Evolutionary conservation across 139 green algal species (phyloP).

Genomic region (Asterochloris erici): DNA sequence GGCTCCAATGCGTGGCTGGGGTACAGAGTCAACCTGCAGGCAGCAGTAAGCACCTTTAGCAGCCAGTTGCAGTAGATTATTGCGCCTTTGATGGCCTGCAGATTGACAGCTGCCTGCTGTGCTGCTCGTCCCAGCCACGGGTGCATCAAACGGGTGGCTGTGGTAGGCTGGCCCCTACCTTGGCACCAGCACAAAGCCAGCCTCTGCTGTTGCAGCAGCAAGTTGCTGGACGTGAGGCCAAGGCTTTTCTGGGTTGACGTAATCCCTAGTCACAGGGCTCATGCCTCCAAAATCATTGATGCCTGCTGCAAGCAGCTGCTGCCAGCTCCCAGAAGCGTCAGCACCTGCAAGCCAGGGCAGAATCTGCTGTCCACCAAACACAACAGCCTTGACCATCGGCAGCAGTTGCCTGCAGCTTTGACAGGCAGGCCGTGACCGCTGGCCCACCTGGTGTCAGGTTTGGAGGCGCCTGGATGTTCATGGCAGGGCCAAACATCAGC

Average conservation of each 20-base stretch:
- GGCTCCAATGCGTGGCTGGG: slow-evolving; percentile 41
- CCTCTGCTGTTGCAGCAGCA: slow-evolving; percentile 47
- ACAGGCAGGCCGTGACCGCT: neutral
- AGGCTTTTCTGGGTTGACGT: slow-evolving; percentile 75
- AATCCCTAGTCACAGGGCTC: slow-evolving; percentile 78
- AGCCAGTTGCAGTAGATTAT: too few relatives aligned
- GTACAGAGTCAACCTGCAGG: slow-evolving; percentile 69
- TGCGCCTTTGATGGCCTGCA: too few relatives aligned
- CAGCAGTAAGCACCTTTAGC: neutral
- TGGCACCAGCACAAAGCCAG: slow-evolving; percentile 69
- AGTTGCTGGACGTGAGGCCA: slow-evolving; percentile 78
- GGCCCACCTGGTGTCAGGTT: slow-evolving; percentile 67
- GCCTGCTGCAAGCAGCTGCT: slow-evolving; percentile 64
- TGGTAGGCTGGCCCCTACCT: neutral
- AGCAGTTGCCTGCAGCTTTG: too few relatives aligned
- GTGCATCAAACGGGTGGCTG: neutral
- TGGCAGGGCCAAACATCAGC: slow-evolving; percentile 62
- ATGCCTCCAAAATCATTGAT: slow-evolving; percentile 90
- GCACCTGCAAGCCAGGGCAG: too few relatives aligned
- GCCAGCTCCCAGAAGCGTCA: slow-evolving; percentile 36
- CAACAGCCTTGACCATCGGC: neutral
- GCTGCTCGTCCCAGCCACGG: neutral
- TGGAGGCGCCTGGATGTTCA: slow-evolving; percentile 80
- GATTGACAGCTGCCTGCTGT: neutral
- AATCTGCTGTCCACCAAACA: neutral